These are phyloP conservation scores for Tulasnella sp. DNA, from an alignment of 768 basidiomycete species.

Conservation along the genomic window DNA sequence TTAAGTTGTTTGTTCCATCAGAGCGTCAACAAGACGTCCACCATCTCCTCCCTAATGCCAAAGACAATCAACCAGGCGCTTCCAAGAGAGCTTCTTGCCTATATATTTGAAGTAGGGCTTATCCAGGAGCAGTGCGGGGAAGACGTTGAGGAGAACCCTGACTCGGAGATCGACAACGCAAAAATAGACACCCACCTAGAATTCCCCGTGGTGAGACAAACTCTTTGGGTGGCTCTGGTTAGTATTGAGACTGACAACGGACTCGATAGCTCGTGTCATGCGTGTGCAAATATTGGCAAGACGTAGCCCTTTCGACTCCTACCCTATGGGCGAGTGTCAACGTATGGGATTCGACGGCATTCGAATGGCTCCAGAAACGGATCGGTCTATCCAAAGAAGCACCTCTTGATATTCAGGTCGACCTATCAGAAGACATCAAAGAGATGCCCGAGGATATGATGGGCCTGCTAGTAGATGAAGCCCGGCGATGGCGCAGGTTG, in stretches of 20 bases:
- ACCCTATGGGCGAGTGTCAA: neutral
- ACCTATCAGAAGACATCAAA: neutral
- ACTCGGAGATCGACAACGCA: neutral
- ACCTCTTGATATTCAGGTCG: neutral
- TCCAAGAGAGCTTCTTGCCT: neutral
- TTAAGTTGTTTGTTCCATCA: neutral
- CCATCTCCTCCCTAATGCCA: neutral
- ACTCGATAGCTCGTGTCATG: neutral
- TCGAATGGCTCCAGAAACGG: neutral
- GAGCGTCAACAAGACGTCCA: neutral
- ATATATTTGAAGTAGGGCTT: neutral
- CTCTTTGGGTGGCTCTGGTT: neutral
- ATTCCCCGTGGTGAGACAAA: neutral
- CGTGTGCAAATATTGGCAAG: neutral
- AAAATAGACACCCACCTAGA: neutral
- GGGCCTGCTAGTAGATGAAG: neutral
- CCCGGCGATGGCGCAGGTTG: neutral
- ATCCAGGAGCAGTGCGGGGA: neutral
- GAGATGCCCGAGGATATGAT: neutral
- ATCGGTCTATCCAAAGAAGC: neutral
- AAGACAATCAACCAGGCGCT: neutral
- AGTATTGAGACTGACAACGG: neutral
- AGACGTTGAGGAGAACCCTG: neutral
- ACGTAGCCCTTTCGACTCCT: conserved; percentile 6
- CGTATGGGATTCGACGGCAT: neutral